Conservation (phyloP, 164 flowering plant species). For the Umbellularia californica region DNA sequence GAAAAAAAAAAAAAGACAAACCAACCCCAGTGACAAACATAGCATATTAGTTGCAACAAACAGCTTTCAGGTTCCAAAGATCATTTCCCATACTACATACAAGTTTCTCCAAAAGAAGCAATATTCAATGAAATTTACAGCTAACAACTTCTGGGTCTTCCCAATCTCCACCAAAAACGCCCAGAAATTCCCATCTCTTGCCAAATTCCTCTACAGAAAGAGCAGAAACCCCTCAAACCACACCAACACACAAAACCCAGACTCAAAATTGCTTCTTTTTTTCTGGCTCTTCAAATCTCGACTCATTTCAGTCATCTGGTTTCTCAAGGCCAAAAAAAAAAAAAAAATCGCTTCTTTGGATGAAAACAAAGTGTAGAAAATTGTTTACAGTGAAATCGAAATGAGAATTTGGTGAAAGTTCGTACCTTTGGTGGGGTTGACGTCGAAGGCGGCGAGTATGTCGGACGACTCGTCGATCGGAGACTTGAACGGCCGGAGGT, state of each 20-base stretch:
- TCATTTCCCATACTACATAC: not conserved
- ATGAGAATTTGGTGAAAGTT: not conserved
- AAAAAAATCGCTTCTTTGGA: not conserved
- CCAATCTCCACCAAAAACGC: not conserved
- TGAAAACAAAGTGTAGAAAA: not conserved
- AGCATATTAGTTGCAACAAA: no score
- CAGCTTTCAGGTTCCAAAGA: not conserved
- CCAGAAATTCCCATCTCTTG: no score
- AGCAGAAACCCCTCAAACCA: not conserved
- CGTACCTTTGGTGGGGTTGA: slow-evolving; percentile 30
- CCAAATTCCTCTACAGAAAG: no score
- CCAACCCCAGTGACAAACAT: no score
- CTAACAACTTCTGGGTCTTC: not conserved
- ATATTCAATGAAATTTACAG: not conserved
- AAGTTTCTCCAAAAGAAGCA: not conserved
- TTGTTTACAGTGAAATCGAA: not conserved
- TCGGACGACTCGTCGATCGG: slow-evolving; percentile 83
- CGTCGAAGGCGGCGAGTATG: slow-evolving; percentile 62
- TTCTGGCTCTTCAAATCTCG: not conserved
- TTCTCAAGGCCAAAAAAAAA: not conserved
- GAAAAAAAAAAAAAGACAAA: no score
- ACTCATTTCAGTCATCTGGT: not conserved
- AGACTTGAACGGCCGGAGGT: slow-evolving; percentile 50
- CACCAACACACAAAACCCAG: not conserved
- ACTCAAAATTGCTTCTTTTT: not conserved